A percentile compares a stretch with the other conserved stretches of the same genome.
phyloP scores from a whole-genome alignment of 2,329 filamentous ascomycete genomes.

The Calonectria fujianensis region DNA sequence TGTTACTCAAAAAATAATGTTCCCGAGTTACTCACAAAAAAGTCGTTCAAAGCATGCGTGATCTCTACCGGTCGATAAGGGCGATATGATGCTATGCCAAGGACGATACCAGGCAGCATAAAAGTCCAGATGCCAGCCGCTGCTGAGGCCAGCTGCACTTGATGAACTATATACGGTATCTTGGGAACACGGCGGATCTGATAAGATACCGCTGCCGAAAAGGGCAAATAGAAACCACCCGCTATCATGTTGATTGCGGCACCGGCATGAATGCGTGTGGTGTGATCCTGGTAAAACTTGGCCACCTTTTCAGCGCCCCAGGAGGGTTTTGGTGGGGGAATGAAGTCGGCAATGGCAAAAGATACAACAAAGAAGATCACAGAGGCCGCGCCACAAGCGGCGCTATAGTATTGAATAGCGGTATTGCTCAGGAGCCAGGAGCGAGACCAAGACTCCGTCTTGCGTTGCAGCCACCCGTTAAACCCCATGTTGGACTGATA shows the following conservation, averaged over 20 bases:
- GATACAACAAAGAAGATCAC: constrained; percentile 37
- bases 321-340: constrained; percentile 31
- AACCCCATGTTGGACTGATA: constrained; percentile 20
- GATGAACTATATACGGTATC: constrained; percentile 40
- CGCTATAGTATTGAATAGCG: constrained; percentile 40
- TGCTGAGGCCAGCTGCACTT: constrained; percentile 40
- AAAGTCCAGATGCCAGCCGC: constrained; percentile 41
- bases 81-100: constrained; percentile 40
- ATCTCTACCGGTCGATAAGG: constrained; percentile 42
- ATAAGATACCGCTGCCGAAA: constrained; percentile 38
- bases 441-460: constrained; percentile 12
- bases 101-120: constrained; percentile 44
- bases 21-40: constrained; percentile 30
- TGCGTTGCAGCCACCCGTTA: constrained; percentile 13
- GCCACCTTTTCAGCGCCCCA: constrained; percentile 38
- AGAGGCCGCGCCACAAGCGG: constrained; percentile 34
- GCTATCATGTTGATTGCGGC: constrained; percentile 41
- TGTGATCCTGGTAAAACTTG: constrained; percentile 39
- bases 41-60: constrained; percentile 43
- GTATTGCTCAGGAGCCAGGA: constrained; percentile 38
- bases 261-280: constrained; percentile 37
- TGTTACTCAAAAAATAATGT: background rate
- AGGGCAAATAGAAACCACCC: constrained; percentile 42
- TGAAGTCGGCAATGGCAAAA: constrained; percentile 37
- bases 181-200: constrained; percentile 41